These are phyloP conservation scores for Trichocladium antarcticum DNA, from an alignment of 495 filamentous ascomycete species.

Conservation along the genomic window DNA sequence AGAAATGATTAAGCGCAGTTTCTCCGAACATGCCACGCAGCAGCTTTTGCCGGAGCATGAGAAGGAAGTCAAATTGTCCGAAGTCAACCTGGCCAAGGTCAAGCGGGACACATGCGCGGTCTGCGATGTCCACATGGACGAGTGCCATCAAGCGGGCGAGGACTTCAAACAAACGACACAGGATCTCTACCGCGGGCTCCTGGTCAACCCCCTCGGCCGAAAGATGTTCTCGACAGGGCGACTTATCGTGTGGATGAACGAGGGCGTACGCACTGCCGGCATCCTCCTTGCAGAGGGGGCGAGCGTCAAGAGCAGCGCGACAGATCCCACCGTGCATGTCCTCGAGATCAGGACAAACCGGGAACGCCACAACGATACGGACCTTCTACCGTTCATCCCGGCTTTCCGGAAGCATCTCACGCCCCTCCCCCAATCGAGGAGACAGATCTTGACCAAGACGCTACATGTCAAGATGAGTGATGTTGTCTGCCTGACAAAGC, in stretches of 20 bases:
- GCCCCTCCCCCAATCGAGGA: conserved; percentile 44
- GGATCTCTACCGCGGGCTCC: conserved; percentile 60
- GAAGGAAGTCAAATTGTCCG: conserved; percentile 83
- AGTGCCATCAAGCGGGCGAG: conserved; percentile 69
- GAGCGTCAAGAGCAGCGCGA: conserved; percentile 40
- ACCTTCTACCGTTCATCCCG: conserved; percentile 69
- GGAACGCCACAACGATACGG: conserved; percentile 56
- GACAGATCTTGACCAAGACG: conserved; percentile 53
- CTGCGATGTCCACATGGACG: conserved; percentile 68
- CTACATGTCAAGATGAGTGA: conserved; percentile 57
- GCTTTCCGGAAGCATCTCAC: conserved; percentile 50
- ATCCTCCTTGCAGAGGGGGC: conserved; percentile 68
- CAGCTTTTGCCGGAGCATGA: conserved; percentile 90
- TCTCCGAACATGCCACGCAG: conserved; percentile 97
- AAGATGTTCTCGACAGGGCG: conserved; percentile 63
- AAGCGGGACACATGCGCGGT: conserved; percentile 73
- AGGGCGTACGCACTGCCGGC: conserved; percentile 67
- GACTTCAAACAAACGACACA: conserved; percentile 60
- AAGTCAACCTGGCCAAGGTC: conserved; percentile 80
- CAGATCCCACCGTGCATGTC: conserved; percentile 57
- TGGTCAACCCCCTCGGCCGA: conserved; percentile 65
- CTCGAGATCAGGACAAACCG: conserved; percentile 58
- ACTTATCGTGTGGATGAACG: conserved; percentile 58
- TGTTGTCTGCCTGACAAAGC: conserved; percentile 71
- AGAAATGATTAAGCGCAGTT: conserved; percentile 99